Evolutionary conservation across 1,284 basidiomycete genomes (phyloP).

Genomic region (Mixia osmundae): DNA sequence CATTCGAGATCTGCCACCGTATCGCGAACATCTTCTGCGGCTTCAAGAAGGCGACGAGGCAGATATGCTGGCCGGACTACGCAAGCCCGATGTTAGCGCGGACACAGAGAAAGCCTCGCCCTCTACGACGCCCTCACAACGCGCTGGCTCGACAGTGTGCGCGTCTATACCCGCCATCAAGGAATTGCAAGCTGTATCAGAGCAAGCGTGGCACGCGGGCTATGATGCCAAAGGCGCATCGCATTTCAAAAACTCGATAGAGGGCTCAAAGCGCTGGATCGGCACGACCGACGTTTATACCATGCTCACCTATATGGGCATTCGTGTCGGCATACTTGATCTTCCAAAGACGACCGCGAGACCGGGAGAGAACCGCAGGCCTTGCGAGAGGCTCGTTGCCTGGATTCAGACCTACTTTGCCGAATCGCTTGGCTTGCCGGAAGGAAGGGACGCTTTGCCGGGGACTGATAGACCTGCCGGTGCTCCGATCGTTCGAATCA

Average conservation of each 20-base stretch:
- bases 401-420: slow-evolving; percentile 15
- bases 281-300: slow-evolving; percentile 19
- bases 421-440: neutral
- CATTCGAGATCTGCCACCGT: slow-evolving; percentile 9
- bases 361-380: slow-evolving; percentile 3
- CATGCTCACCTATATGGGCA: slow-evolving; percentile 14
- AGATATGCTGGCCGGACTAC: neutral
- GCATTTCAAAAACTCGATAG: slow-evolving; percentile 13
- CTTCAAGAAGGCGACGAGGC: too few relatives aligned
- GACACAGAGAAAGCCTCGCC: neutral
- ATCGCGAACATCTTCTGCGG: neutral
- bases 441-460: neutral
- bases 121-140: too few relatives aligned
- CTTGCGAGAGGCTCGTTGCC: slow-evolving; percentile 8
- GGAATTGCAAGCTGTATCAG: slow-evolving; percentile 14
- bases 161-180: slow-evolving; percentile 13
- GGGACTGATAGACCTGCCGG: slow-evolving; percentile 4
- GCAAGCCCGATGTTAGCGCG: slow-evolving; percentile 2
- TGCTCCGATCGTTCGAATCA: slow-evolving; percentile 4
- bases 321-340: slow-evolving; percentile 16
- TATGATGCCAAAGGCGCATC: slow-evolving; percentile 14
- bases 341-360: slow-evolving; percentile 12
- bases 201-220: slow-evolving; percentile 17
- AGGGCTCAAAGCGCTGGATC: slow-evolving; percentile 16
- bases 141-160: too few relatives aligned